phyloP scores from a whole-genome alignment of 306 rosid species.

The Vigna unguiculata region DNA sequence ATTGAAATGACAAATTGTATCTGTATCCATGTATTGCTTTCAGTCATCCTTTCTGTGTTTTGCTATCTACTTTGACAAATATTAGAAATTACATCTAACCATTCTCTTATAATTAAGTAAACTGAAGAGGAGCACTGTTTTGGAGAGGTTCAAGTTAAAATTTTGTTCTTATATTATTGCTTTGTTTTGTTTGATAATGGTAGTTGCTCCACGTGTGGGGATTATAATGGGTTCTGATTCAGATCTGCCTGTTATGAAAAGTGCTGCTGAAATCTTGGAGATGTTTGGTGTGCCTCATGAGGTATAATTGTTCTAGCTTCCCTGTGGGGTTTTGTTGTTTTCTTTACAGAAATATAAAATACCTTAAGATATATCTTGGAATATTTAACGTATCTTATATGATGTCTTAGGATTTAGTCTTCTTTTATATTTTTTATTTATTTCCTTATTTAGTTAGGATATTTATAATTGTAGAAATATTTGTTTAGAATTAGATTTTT shows the following conservation, averaged over 20 bases:
- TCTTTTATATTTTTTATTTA: no score
- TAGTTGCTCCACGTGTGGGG: conserved; percentile 78
- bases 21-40: conserved; percentile 21
- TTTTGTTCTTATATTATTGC: conserved; percentile 16
- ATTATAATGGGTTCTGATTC: conserved; percentile 97
- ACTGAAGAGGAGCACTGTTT: conserved; percentile 8
- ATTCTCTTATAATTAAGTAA: conserved; percentile 5
- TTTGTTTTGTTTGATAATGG: conserved; percentile 41
- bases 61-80: background rate
- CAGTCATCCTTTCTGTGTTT: background rate
- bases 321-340: background rate
- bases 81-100: background rate
- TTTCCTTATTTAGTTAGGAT: no score
- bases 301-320: conserved; percentile 49
- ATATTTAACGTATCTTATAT: no score
- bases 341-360: no score
- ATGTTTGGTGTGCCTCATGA: conserved; percentile 78
- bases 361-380: no score
- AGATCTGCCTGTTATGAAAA: conserved; percentile 93
- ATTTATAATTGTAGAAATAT: no score
- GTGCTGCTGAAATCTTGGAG: conserved; percentile 77
- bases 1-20: background rate
- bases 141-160: conserved; percentile 21
- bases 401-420: no score
- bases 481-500: no score